Percentiles rank a stretch among this genome's conserved stretches.
These are phyloP conservation scores for Biscogniauxia sp. DNA, from an alignment of 2,329 filamentous ascomycete genomes.

Conservation along the genomic window DNA sequence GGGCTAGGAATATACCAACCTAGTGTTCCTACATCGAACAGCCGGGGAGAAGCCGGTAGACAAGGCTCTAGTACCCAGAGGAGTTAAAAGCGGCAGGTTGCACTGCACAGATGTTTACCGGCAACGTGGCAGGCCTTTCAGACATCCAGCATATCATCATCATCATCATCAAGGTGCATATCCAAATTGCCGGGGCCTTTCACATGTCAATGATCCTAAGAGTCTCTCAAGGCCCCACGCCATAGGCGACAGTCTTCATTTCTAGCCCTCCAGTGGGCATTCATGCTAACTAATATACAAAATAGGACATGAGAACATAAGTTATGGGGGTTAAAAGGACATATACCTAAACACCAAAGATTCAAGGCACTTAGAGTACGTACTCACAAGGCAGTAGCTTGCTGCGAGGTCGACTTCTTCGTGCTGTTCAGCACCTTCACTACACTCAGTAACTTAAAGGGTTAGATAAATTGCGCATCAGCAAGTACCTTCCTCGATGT, in stretches of 20 bases:
- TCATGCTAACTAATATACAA: background rate
- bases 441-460: conserved; percentile 1
- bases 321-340: conserved; percentile 2
- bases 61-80: background rate
- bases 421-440: conserved; percentile 8
- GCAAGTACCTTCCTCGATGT: conserved; percentile 10
- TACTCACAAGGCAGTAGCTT: conserved; percentile 1
- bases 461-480: conserved; percentile 7
- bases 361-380: conserved; percentile 8
- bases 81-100: conserved; percentile 3
- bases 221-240: background rate
- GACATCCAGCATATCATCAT: background rate
- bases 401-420: conserved; percentile 6
- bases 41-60: background rate
- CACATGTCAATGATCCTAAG: conserved; percentile 8
- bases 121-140: conserved; percentile 3
- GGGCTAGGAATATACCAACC: conserved; percentile 1
- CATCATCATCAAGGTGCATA: no score
- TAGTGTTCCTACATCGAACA: conserved; percentile 8
- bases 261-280: no score
- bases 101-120: background rate
- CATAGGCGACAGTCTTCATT: background rate
- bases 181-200: conserved; percentile 2
- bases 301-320: background rate
- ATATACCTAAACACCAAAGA: conserved; percentile 4